Conservation (phyloP, 2,329 filamentous ascomycete genomes). For the Talaromyces sp. region DNA sequence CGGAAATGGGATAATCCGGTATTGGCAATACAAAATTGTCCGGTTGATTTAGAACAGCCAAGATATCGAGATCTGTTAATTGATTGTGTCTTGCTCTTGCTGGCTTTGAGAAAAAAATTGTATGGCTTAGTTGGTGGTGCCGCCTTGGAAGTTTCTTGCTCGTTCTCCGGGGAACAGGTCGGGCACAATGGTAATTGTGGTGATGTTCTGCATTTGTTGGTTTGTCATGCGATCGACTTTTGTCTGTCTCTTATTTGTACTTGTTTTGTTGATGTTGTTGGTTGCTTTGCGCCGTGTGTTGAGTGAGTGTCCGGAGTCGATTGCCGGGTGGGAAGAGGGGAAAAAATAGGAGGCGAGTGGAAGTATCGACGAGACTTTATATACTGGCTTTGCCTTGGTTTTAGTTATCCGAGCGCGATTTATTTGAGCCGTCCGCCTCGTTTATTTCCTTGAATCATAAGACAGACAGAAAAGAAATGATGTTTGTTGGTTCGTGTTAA, state of each 20-base stretch:
- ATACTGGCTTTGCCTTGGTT: neutral
- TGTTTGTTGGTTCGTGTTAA: neutral
- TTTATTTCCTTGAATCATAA: neutral
- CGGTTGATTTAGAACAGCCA: neutral
- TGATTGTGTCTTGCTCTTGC: neutral
- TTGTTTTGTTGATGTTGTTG: neutral
- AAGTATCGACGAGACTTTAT: neutral
- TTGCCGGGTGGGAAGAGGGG: conserved; percentile 14
- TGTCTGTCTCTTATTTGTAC: neutral
- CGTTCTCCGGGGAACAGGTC: conserved; percentile 17
- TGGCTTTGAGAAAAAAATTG: neutral
- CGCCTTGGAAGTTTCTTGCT: conserved; percentile 21
- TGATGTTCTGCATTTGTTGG: conserved; percentile 17
- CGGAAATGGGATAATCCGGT: neutral
- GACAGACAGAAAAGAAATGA: neutral
- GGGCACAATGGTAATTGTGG: neutral
- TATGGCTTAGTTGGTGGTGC: conserved; percentile 11
- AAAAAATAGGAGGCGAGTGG: neutral
- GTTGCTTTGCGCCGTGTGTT: neutral
- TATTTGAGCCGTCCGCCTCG: neutral
- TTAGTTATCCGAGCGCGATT: neutral
- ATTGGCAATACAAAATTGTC: neutral
- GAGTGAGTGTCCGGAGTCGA: neutral
- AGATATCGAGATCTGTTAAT: neutral
- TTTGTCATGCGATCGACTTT: conserved; percentile 10